Evolutionary conservation across 2,329 filamentous ascomycete genomes (phyloP).

Genomic region (Geosmithia morbida): DNA sequence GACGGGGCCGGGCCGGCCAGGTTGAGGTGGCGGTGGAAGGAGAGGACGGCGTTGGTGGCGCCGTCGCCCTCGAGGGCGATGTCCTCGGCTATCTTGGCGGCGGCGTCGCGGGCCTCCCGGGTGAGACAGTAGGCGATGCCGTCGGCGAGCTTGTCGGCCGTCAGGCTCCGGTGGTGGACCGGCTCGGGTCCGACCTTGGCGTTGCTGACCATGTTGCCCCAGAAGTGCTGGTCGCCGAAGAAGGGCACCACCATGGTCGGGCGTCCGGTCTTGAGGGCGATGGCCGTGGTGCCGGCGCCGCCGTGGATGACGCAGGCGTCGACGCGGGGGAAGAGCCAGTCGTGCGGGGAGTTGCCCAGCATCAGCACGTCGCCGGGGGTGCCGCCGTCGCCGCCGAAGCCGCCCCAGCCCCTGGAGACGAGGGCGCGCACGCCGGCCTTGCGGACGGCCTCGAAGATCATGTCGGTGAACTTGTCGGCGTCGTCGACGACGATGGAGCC

Average conservation of each 20-base stretch:
- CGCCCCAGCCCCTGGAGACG: slow-evolving; percentile 65
- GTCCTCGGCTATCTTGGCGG: slow-evolving; percentile 40
- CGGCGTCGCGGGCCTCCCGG: slow-evolving; percentile 42
- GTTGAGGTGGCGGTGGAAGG: slow-evolving; percentile 48
- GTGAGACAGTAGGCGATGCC: slow-evolving; percentile 56
- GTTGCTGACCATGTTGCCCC: slow-evolving; percentile 54
- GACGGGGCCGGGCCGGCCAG: slow-evolving; percentile 23
- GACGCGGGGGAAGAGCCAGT: slow-evolving; percentile 61
- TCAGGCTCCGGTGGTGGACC: slow-evolving; percentile 54
- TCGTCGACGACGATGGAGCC: slow-evolving; percentile 66
- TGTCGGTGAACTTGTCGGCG: slow-evolving; percentile 49
- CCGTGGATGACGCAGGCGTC: slow-evolving; percentile 58
- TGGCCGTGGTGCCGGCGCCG: slow-evolving; percentile 65
- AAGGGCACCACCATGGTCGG: slow-evolving; percentile 69
- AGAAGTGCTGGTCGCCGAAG: slow-evolving; percentile 69
- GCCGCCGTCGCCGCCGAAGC: slow-evolving; percentile 38
- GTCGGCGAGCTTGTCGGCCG: slow-evolving; percentile 48
- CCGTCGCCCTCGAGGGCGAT: slow-evolving; percentile 54
- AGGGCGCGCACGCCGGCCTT: slow-evolving; percentile 53
- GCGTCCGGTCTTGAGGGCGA: slow-evolving; percentile 54
- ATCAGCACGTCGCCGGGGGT: slow-evolving; percentile 53
- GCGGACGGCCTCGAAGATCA: slow-evolving; percentile 57
- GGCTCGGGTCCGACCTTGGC: slow-evolving; percentile 51
- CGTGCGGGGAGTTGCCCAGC: slow-evolving; percentile 61
- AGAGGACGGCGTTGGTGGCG: slow-evolving; percentile 51